Evolutionary conservation across 305 asterid genomes (phyloP), one percentile per base, ranked within the genome.

Genomic region (Lippia alba): DNA sequence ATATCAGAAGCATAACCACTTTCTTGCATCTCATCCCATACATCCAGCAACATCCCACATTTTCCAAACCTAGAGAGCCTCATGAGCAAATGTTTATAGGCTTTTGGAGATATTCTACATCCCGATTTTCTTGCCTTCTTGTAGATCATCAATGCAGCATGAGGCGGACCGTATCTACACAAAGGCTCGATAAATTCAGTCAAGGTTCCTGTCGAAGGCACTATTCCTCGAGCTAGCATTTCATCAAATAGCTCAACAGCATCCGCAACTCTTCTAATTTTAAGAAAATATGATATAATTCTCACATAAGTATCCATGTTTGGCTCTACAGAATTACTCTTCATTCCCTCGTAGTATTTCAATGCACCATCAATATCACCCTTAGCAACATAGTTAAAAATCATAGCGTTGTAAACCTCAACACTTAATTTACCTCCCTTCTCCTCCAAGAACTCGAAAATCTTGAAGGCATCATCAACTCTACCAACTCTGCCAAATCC

Each of bases 141-240:
- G 60, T 93, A 91, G 50, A 93, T 78, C 86, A 84, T 75, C 81
- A 93, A 65, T 15, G 96, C 97, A 66, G 98, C 97, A 67, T 93
- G 84, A 39, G 98, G 98, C 18, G 97, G 98, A 41, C 98, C 98
- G 30, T 93, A 89, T 72, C 91, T 70, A 72, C 96, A 90, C 84
- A 93, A 62, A 60, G 89, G 89, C 59, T 77, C 84, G 39, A 91
- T 76, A 56, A 93, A 86, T 40, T 85, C 82, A 33, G 96, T 87
- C 64, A 91, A 71, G 33, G 72, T 80, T 53, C 98, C 97, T 0
- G 89, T 76, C 3, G 86, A 51, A 49, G 97, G 97, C 79, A 79
- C 61, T 2, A 90, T 50, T 50, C 92, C 94, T 20, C 79, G 84
- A 45, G 60, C 78, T 56, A 93, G 81, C 98, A 91, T 90, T 62